Conservation (phyloP, 257 asterid genomes). For the Echites panduratus region DNA sequence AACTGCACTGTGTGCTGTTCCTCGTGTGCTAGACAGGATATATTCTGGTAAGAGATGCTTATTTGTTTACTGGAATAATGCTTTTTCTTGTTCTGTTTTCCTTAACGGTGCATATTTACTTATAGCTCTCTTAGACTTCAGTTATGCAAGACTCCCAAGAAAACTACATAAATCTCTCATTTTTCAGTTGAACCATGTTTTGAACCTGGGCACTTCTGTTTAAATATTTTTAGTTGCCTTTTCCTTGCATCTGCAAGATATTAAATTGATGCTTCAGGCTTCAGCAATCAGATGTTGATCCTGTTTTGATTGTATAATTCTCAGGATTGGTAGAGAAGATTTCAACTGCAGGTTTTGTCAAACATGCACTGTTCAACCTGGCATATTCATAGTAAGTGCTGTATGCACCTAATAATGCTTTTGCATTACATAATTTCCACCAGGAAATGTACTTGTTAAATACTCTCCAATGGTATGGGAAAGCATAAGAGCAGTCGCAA, state of each 20-base stretch:
- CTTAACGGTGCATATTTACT: not conserved
- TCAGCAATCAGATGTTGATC: not conserved
- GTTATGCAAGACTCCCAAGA: not conserved
- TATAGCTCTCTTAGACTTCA: not conserved
- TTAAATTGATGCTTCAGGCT: not conserved
- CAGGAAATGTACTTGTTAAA: too few relatives aligned
- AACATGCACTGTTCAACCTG: constrained; percentile 48
- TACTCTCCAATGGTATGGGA: not conserved
- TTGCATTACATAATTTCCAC: not conserved
- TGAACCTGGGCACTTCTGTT: not conserved
- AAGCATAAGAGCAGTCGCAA: not conserved
- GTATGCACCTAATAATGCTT: not conserved
- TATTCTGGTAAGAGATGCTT: constrained; percentile 45
- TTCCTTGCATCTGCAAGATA: not conserved
- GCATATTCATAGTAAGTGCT: constrained; percentile 71
- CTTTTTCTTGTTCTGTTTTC: not conserved
- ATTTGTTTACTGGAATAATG: not conserved
- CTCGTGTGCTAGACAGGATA: constrained; percentile 78
- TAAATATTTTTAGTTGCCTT: not conserved
- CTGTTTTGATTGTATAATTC: constrained; percentile 2
- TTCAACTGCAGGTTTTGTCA: constrained; percentile 52
- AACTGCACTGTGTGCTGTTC: constrained; percentile 59
- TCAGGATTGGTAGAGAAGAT: constrained; percentile 66
- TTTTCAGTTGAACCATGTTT: not conserved
- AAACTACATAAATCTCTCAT: not conserved